These are phyloP conservation scores for Sutorius eximius DNA, from an alignment of 1,284 basidiomycete genomes.

Conservation along the genomic window DNA sequence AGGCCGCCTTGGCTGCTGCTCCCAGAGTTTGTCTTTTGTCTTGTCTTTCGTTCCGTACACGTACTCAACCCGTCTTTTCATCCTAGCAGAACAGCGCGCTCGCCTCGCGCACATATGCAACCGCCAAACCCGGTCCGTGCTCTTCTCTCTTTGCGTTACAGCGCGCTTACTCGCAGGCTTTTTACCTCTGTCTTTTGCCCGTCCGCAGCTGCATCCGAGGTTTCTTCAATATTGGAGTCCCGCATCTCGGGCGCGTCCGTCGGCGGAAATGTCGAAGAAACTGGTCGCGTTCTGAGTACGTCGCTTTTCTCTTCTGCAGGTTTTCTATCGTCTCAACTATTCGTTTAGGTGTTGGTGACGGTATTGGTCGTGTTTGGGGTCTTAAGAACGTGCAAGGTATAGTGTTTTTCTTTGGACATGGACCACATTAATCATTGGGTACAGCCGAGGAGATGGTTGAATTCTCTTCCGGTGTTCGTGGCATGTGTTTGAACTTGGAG, in stretches of 20 bases:
- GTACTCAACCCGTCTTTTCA: slow-evolving; percentile 21
- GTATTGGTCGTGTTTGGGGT: slow-evolving; percentile 99
- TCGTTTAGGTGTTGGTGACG: slow-evolving; percentile 91
- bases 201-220: slow-evolving; percentile 90
- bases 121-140: slow-evolving; percentile 91
- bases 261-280: slow-evolving; percentile 96
- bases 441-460: slow-evolving; percentile 99
- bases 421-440: slow-evolving; percentile 12
- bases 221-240: slow-evolving; percentile 97
- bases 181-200: background rate
- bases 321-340: slow-evolving; percentile 16
- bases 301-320: slow-evolving; percentile 22
- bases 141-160: background rate
- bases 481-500: slow-evolving; percentile 99
- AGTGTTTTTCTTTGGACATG: slow-evolving; percentile 19
- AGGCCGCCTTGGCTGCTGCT: slow-evolving; percentile 65
- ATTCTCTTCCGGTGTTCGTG: slow-evolving; percentile 98
- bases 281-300: slow-evolving; percentile 95
- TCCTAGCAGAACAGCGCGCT: slow-evolving; percentile 50
- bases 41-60: slow-evolving; percentile 19
- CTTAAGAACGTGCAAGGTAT: slow-evolving; percentile 88
- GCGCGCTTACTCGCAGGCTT: slow-evolving; percentile 5
- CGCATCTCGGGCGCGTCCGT: slow-evolving; percentile 93
- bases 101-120: slow-evolving; percentile 86
- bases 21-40: slow-evolving; percentile 50